Base-by-base conservation (phyloP, 1,139 yeast species). In the Saccharomycopsis crataegensis region DNA sequence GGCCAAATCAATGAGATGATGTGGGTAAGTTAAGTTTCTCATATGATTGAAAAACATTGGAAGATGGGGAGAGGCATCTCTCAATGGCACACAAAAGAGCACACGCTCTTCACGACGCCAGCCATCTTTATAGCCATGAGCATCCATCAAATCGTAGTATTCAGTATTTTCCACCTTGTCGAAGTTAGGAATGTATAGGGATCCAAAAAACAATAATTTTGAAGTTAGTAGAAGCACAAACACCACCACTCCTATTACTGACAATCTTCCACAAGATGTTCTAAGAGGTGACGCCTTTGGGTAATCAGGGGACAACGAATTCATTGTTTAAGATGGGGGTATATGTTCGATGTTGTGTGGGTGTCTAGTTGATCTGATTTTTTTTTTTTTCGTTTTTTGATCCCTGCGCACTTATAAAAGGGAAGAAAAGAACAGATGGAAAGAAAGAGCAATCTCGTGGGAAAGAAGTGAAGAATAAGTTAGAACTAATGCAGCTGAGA, bases 51-150 rank as follows among this genome's bases (percentile, higher is more conserved):
- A 82, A 64, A 83, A 80, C 79, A 82, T 78, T 38, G 83, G 82
- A 63, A 83, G 65, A 67, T 81, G 87, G 31, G 78, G 72, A n/a
- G 82, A 79, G 6, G 88, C 88, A 63, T 83, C 87, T 66, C 88
- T 75, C 54, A 83, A 66, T 7, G 89, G 89, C n/a, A 83, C 86
- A 58, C 82, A 75, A 59, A 80, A 79, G 47, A 83, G 67, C 17
- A 83, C 76, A 45, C 85, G 72, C 61, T 83, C 88, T 16, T 72
- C 74, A 49, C 71, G 69, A 58, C 76, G 77, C 82, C 83, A 78
- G 16, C 87, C 87, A 46, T 75, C 72, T 12, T 71, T 71, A 34
- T 79, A 67, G 16, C 83, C 82, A 51, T 70, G 72, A 57, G 75
- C 75, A 49, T 76, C 74, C 37, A 68, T 66, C 53, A 83, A 65